Evolutionary conservation across 495 filamentous ascomycete genomes (phyloP), one percentile per base, ranked within the genome.

Genomic region (Trichocladium uniseriatum): DNA sequence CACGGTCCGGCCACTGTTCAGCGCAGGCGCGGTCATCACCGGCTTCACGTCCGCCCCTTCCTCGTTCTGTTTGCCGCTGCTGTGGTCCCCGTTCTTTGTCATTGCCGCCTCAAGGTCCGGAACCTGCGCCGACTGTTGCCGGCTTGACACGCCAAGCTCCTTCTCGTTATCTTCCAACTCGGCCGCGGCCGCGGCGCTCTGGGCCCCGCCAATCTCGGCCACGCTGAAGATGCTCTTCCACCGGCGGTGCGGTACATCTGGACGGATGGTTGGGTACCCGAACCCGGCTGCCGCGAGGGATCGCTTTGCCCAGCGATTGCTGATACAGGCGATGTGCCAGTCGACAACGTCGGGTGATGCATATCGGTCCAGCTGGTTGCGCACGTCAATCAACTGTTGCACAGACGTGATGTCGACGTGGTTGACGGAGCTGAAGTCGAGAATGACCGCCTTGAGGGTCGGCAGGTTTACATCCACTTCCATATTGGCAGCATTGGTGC

Each of bases 221-320:
- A 98, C 87, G 64, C 80, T 87, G 74, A 95, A 98, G 63, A 98
- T 87, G n/a, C 88, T 87, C 64, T 89, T 89, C 91, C 91, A 97
- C 18, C 86, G 79, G 48, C 79, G 72, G 57, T 81, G 65, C 4
- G 58, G 38, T 6, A 65, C 72, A 22, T 77, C 73, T 1, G 72
- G 70, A 1, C 74, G 71, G 10, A 66, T 68, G 8, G 81, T 78
- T 3, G 91, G 89, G 67, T 83, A 94, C 1, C 92, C 92, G 67
- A 98, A 98, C 29, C 94, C 92, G 11, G 87, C 94, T 15, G 84
- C 78, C n/a, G 83, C 83, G 18, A 98, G 83, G 13, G 86, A 92
- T 14, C 92, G 86, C 70, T 97, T 98, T 28, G 92, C 92, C 92
- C 92, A 98, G 49, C 90, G 82, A 73, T 95, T 97, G 72, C 82